Conservation (phyloP, 2,329 filamentous ascomycete genomes). For the Metarhizium robertsii region DNA sequence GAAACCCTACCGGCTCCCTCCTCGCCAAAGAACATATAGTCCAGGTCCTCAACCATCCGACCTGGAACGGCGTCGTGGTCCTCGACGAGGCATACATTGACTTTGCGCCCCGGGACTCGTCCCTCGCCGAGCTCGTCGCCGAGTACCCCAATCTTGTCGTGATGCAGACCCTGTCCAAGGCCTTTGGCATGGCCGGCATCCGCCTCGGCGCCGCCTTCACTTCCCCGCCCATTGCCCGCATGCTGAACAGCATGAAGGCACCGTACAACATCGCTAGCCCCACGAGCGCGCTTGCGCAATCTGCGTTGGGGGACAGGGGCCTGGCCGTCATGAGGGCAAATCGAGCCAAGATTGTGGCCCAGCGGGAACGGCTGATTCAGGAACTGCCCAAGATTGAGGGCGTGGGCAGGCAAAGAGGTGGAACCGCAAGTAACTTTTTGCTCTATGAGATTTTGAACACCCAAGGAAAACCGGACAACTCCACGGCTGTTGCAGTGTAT, state of each 20-base stretch:
- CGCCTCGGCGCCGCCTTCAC: constrained; percentile 81
- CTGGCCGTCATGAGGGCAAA: constrained; percentile 65
- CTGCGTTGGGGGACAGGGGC: constrained; percentile 59
- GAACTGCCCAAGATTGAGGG: constrained; percentile 70
- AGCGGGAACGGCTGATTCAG: constrained; percentile 65
- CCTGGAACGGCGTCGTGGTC: constrained; percentile 91
- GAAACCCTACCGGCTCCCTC: constrained; percentile 81
- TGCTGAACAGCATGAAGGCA: constrained; percentile 89
- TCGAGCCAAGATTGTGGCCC: constrained; percentile 58
- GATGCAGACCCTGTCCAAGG: constrained; percentile 97
- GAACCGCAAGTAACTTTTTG: constrained; percentile 77
- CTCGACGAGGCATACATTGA: constrained; percentile 95
- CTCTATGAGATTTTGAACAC: constrained; percentile 78
- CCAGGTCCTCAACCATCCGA: constrained; percentile 69
- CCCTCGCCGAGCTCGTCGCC: constrained; percentile 80
- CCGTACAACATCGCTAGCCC: constrained; percentile 93
- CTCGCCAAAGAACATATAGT: constrained; percentile 68
- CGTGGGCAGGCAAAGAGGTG: constrained; percentile 73
- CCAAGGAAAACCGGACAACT: constrained; percentile 68
- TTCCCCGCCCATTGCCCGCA: constrained; percentile 58
- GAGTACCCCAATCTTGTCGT: constrained; percentile 95
- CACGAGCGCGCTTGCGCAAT: constrained; percentile 70
- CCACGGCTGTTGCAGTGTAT: constrained; percentile 70
- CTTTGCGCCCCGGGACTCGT: constrained; percentile 68
- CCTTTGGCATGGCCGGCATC: constrained; percentile 91